Base-by-base conservation (phyloP, 495 filamentous ascomycete species). In the Hypoxylon subgilvum region DNA sequence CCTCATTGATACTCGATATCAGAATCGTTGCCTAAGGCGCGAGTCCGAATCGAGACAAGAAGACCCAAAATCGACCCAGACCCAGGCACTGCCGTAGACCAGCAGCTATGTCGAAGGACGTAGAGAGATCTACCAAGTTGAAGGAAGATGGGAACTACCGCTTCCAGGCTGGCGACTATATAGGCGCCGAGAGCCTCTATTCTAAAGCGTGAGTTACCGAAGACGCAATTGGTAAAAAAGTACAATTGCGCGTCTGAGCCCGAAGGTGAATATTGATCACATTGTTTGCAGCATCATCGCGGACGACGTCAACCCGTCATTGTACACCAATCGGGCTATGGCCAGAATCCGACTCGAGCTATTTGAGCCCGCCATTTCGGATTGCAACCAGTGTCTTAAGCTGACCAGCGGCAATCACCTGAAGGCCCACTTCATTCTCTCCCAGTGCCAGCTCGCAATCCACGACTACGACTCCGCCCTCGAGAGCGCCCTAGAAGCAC, bases 251-350 rank as follows among this genome's bases (percentile, higher is more conserved):
- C 23, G 23, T 8, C 13, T n/a, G n/a, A n/a, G n/a, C n/a, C n/a
- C n/a, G n/a, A n/a, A 17, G 31, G 13, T 38, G 34, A 38, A n/a
- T 13, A n/a, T 38, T 18, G 34, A 38, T 34, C 7, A 17, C 13
- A 8, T 17, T 1, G 5, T 45, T 39, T 22, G 17, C 61, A 79
- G 75, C 14, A 83, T 91, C 34, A 78, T 82, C 51, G 76, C 78
- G 45, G 84, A 91, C 69, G 74, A 80, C 4, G 72, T 65, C 5
- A 89, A 88, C 66, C 79, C 82, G 1, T 69, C 82, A 3, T 77
- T 89, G 40, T 91, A 86, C 78, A 95, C 93, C 22, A 98, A 98
- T 76, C 88, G 94, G 44, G 89, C 93, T 32, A 87, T 96, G 72
- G 85, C 90, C 8, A 87, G 92, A 35, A 76, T 94, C 35, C 85